These are phyloP conservation scores for Umbelopsis sp. DNA, from an alignment of 371 early-diverging fungal species.

Conservation along the genomic window DNA sequence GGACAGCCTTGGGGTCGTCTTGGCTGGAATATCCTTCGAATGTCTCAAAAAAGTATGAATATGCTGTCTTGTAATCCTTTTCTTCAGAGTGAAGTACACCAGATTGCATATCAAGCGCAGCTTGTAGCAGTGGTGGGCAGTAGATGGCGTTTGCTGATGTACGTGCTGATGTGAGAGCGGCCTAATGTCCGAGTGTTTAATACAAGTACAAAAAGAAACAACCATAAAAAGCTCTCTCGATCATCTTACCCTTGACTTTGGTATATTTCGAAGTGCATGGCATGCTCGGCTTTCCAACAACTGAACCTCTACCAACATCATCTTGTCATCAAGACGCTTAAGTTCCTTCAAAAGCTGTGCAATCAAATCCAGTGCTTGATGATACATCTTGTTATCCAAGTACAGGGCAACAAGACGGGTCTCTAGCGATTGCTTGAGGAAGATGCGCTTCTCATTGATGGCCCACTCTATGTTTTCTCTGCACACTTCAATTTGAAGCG, in stretches of 20 bases:
- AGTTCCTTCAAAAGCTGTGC: conserved; percentile 88
- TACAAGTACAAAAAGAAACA: too few species aligned
- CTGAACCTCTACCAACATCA: conserved; percentile 96
- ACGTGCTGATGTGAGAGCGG: conserved; percentile 96
- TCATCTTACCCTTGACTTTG: conserved; percentile 83
- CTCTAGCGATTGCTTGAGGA: conserved; percentile 92
- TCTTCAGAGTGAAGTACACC: conserved; percentile 98
- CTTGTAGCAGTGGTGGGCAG: conserved; percentile 98
- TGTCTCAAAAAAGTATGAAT: conserved; percentile 98
- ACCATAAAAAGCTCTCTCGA: too few species aligned
- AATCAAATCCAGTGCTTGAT: conserved; percentile 88
- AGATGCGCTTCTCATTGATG: conserved; percentile 86
- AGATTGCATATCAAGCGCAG: conserved; percentile 95
- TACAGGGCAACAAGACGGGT: conserved; percentile 92
- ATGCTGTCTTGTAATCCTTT: conserved; percentile 98
- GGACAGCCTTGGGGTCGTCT: conserved; percentile 84
- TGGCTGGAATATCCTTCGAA: conserved; percentile 91
- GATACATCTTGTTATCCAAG: conserved; percentile 92
- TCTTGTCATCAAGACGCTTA: conserved; percentile 98
- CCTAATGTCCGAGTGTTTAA: conserved; percentile 46
- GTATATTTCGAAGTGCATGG: conserved; percentile 90
- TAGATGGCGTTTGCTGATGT: conserved; percentile 98
- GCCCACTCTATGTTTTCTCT: conserved; percentile 95
- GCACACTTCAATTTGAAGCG: conserved; percentile 91
- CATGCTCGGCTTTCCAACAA: conserved; percentile 94